Evolutionary conservation across 306 rosid species (phyloP).

Genomic region (Senna tora): DNA sequence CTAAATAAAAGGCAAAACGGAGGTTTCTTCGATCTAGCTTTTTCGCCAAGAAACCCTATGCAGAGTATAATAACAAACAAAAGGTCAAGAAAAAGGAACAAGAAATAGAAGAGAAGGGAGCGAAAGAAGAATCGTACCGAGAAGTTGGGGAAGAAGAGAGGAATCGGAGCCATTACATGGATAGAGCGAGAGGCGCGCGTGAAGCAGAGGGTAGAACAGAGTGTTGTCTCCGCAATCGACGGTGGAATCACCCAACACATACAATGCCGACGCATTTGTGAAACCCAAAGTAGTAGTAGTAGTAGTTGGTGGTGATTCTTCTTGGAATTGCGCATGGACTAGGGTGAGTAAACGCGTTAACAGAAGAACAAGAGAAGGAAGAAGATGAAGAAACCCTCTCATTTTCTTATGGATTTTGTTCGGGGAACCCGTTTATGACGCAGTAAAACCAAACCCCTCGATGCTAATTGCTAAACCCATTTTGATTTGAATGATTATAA

Average conservation of each 20-base stretch:
- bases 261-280: constrained; percentile 68
- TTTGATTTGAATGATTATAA: background rate
- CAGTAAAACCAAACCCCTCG: background rate
- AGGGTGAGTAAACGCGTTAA: constrained; percentile 38
- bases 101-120: background rate
- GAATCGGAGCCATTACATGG: constrained; percentile 64
- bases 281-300: too few species aligned
- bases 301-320: too few species aligned
- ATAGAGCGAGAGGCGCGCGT: constrained; percentile 64
- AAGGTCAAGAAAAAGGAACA: background rate
- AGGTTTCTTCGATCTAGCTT: background rate
- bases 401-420: constrained; percentile 30
- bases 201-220: constrained; percentile 70
- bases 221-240: constrained; percentile 88
- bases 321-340: constrained; percentile 33
- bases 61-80: background rate
- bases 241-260: constrained; percentile 79
- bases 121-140: constrained; percentile 53
- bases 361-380: constrained; percentile 29
- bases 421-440: constrained; percentile 13
- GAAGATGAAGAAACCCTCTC: constrained; percentile 28
- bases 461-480: constrained; percentile 1
- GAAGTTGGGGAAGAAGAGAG: constrained; percentile 78
- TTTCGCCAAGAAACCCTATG: background rate
- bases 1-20: background rate